Conservation (phyloP, 768 basidiomycete genomes). For the Rhizopogon rudus region DNA sequence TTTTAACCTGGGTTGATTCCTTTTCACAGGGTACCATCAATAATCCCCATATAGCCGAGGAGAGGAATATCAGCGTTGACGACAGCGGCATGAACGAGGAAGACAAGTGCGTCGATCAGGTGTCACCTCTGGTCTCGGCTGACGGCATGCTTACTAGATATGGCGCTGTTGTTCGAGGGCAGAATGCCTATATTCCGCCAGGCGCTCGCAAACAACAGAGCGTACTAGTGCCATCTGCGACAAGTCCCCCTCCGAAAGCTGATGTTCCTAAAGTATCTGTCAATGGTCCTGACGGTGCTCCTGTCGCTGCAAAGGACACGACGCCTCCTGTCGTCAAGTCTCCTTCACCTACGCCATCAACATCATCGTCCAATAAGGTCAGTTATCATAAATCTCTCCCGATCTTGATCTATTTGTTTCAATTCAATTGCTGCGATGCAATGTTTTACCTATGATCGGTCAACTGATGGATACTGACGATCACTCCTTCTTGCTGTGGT, state of each 20-base stretch:
- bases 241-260: slow-evolving; percentile 22
- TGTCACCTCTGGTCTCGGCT: slow-evolving; percentile 87
- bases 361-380: slow-evolving; percentile 47
- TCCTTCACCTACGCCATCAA: slow-evolving; percentile 58
- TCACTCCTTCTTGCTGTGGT: slow-evolving; percentile 4
- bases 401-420: slow-evolving; percentile 2
- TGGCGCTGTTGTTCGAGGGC: slow-evolving; percentile 83
- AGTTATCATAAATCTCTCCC: slow-evolving; percentile 6
- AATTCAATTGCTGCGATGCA: neutral
- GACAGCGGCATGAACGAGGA: slow-evolving; percentile 86
- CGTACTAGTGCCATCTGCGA: slow-evolving; percentile 6
- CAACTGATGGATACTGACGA: slow-evolving; percentile 7
- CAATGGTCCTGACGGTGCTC: slow-evolving; percentile 72
- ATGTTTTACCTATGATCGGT: slow-evolving; percentile 5
- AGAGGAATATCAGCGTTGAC: slow-evolving; percentile 62
- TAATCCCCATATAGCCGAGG: slow-evolving; percentile 89
- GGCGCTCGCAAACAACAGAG: slow-evolving; percentile 61
- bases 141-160: slow-evolving; percentile 84
- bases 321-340: slow-evolving; percentile 48
- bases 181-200: slow-evolving; percentile 92
- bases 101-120: slow-evolving; percentile 79
- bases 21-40: slow-evolving; percentile 47
- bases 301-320: slow-evolving; percentile 36
- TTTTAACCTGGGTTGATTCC: slow-evolving; percentile 7
- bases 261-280: slow-evolving; percentile 73